Conservation (phyloP, 805 yeast genomes). For the Wickerhamiella sergipiensis region DNA sequence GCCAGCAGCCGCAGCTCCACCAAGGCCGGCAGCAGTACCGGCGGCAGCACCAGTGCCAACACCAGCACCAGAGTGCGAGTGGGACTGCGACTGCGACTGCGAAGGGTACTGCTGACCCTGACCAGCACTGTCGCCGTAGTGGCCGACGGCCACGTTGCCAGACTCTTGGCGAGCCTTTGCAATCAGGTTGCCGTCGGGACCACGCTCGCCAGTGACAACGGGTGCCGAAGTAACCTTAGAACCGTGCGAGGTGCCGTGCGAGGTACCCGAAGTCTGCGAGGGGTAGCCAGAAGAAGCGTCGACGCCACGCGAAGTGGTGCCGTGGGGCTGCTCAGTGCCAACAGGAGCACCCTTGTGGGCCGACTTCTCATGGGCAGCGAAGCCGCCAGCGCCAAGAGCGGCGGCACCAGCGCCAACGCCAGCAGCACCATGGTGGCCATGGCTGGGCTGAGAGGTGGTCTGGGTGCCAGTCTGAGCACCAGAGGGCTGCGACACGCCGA, state of each 20-base stretch:
- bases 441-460: constrained; percentile 1
- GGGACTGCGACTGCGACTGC: not conserved
- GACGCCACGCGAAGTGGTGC: constrained; percentile 1
- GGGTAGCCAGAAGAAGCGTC: not conserved
- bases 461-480: constrained; percentile 3
- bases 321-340: not conserved
- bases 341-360: not conserved
- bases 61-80: not conserved
- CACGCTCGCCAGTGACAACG: constrained; percentile 1
- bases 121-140: not conserved
- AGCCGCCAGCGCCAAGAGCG: constrained; percentile 4
- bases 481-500: not conserved
- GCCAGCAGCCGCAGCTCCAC: not conserved
- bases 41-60: not conserved
- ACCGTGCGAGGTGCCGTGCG: not conserved
- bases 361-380: constrained; percentile 1
- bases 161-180: not conserved
- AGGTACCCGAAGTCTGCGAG: not conserved
- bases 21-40: not conserved
- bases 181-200: not conserved
- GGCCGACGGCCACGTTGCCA: not conserved
- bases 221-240: not conserved
- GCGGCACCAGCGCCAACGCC: constrained; percentile 10
- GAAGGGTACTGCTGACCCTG: not conserved
- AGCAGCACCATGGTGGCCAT: constrained; percentile 2